Evolutionary conservation across 345 rosid genomes (phyloP).

Genomic region (Limnanthes douglasii): DNA sequence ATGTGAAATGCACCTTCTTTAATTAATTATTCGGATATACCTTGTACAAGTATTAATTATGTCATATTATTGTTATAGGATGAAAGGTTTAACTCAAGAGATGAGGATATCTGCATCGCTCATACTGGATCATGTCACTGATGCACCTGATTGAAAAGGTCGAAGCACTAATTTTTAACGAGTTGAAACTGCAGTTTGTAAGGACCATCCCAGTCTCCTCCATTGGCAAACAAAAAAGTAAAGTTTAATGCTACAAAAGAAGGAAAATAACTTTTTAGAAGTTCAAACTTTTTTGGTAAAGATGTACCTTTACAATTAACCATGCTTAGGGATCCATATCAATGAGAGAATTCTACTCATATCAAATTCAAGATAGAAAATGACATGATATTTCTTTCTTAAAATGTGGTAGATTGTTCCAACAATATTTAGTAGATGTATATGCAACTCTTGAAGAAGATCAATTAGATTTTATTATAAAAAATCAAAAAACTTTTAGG

Average conservation of each 20-base stretch:
- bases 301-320: conserved; percentile 14
- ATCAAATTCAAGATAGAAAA: no score
- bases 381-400: no score
- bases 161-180: conserved; percentile 45
- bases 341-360: no score
- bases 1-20: conserved; percentile 86
- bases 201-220: conserved; percentile 92
- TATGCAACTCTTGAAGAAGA: no score
- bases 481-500: no score
- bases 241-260: conserved; percentile 50
- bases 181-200: conserved; percentile 67
- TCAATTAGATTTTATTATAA: no score
- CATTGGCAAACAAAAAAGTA: conserved; percentile 90
- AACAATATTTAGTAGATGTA: no score
- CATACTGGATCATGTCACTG: no score
- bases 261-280: background rate
- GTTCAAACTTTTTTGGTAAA: background rate
- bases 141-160: conserved; percentile 72
- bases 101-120: no score
- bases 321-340: conserved; percentile 76
- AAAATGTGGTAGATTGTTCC: no score
- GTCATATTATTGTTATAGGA: background rate
- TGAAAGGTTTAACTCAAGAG: no score
- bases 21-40: conserved; percentile 50
- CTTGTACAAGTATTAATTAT: conserved; percentile 28